A percentile compares a stretch with the other conserved stretches of the same genome.
These are phyloP conservation scores for Trichosanthes truncata DNA, from an alignment of 306 rosid species.

Conservation along the genomic window DNA sequence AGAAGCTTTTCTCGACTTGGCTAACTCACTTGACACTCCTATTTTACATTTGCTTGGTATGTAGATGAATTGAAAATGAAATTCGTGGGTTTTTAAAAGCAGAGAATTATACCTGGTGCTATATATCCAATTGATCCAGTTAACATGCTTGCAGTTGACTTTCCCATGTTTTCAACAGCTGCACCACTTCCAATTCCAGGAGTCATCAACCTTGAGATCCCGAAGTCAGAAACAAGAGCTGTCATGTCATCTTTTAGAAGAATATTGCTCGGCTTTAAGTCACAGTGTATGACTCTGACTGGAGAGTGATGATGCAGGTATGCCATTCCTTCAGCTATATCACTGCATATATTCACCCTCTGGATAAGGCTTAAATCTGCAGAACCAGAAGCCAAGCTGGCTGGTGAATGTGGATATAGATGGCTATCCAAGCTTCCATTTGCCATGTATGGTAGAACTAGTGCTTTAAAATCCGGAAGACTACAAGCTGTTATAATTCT, in stretches of 20 bases:
- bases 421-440: conserved; percentile 61
- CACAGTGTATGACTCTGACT: conserved; percentile 60
- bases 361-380: conserved; percentile 46
- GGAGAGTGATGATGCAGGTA: conserved; percentile 75
- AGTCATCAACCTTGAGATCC: conserved; percentile 52
- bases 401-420: conserved; percentile 35
- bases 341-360: conserved; percentile 65
- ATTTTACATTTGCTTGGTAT: background rate
- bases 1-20: background rate
- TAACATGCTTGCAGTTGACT: conserved; percentile 42
- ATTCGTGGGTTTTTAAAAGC: background rate
- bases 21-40: background rate
- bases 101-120: conserved; percentile 45
- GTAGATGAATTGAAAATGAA: background rate
- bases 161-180: conserved; percentile 42
- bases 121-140: conserved; percentile 63
- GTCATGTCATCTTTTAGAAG: conserved; percentile 69
- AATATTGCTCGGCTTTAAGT: conserved; percentile 58
- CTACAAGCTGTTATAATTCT: conserved; percentile 72
- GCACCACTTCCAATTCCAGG: conserved; percentile 35
- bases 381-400: conserved; percentile 25
- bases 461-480: conserved; percentile 64
- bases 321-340: conserved; percentile 76
- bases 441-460: conserved; percentile 64
- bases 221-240: conserved; percentile 69